Evolutionary conservation across 1,139 yeast species (phyloP), one percentile per base, ranked within the genome.

Genomic region (Pneumocystis sp.): DNA sequence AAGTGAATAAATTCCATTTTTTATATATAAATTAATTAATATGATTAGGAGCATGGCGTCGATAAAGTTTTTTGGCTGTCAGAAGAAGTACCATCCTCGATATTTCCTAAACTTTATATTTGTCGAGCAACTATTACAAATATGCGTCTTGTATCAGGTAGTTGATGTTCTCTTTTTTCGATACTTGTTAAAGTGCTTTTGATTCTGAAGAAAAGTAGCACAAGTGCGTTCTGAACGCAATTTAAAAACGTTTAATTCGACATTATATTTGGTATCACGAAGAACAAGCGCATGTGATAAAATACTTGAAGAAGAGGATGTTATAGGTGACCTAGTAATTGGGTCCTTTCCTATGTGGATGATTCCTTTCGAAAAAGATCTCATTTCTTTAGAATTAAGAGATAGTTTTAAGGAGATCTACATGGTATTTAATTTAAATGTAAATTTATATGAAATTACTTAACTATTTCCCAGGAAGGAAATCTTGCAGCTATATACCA

Each of bases 51-150:
- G 64, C 78, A 77, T 64, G 87, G 85, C 63, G 83, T 88, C 64
- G 81, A 79, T 40, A 80, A 81, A 68, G 82, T 86, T 29, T 77
- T 83, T 31, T 86, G 90, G 87, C 77, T 87, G 2, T 75, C 75
- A 56, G 68, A 69, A 35, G 67, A 69, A 34, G 65, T 66, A 45
- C 72, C 57, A 8, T 34, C 29, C 2, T 50, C 45, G 3, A 29
- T 29, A 15, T 39, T 40, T 40, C 45, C 61, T 21, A 59, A 40
- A 12, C 40, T 40, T 8, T 59, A 39, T 40, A 40, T 59, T 1
- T 40, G 61, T 40, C 29, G 61, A 21, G 31, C 61, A 25, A 39
- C 61, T 21, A 40, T 39, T 12, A 7, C 40, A 15, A 59, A 39
- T 21, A 39, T 59, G 50, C 17, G 63, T 42, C 63, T 70, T 39